phyloP scores from a whole-genome alignment of 2,329 filamentous ascomycete genomes.

The Fusarium nisikadoi region DNA sequence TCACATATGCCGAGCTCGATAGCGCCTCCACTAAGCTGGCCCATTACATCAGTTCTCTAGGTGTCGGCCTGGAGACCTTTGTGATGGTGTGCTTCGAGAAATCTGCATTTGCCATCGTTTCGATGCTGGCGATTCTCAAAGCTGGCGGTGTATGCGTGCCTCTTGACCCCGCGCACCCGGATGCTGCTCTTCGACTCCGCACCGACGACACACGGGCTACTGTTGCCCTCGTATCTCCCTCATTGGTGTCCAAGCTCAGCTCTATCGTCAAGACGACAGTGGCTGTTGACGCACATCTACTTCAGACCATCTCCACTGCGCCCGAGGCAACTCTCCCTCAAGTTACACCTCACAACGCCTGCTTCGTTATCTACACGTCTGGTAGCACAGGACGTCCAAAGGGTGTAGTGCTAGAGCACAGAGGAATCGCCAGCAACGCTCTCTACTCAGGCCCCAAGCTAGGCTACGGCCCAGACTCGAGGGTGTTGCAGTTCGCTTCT shows the following conservation, averaged over 20 bases:
- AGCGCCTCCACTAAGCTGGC: constrained; percentile 24
- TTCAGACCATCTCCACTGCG: not conserved
- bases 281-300: constrained; percentile 11
- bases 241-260: not conserved
- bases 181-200: constrained; percentile 24
- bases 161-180: constrained; percentile 33
- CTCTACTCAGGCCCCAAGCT: constrained; percentile 17
- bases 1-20: constrained; percentile 37
- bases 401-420: constrained; percentile 31
- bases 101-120: constrained; percentile 20
- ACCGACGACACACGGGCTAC: constrained; percentile 20
- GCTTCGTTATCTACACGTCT: constrained; percentile 38
- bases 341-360: constrained; percentile 15
- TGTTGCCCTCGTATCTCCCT: constrained; percentile 26
- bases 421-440: constrained; percentile 22
- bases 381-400: constrained; percentile 31
- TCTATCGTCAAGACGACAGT: constrained; percentile 6
- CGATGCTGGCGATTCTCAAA: constrained; percentile 34
- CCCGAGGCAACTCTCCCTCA: not conserved
- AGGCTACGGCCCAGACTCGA: constrained; percentile 16
- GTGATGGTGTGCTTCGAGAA: constrained; percentile 35
- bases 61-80: constrained; percentile 3
- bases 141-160: constrained; percentile 29
- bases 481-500: constrained; percentile 34
- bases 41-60: not conserved